Evolutionary conservation across 352 stramenopile genomes (phyloP).

Genomic region (Globisporangium acanthophoron): DNA sequence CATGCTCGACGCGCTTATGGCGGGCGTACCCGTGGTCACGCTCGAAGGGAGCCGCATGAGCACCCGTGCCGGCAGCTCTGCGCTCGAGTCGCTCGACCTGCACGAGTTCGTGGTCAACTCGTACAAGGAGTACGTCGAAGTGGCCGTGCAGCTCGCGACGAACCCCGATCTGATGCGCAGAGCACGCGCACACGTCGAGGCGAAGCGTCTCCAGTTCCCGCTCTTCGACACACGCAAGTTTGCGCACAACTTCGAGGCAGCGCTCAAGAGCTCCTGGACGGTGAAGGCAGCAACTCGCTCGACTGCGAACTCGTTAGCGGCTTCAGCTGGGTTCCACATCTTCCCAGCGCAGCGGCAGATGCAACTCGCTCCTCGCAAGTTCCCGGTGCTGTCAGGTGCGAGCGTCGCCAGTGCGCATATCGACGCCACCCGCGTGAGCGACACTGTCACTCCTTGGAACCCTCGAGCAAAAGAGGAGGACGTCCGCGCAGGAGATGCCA

Average conservation of each 20-base stretch:
- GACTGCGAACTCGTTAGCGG: not conserved
- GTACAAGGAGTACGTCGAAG: slow-evolving; percentile 78
- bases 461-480: not conserved
- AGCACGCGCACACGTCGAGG: slow-evolving; percentile 36
- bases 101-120: slow-evolving; percentile 59
- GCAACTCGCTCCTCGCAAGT: slow-evolving; percentile 19
- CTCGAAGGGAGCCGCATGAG: slow-evolving; percentile 65
- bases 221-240: slow-evolving; percentile 71
- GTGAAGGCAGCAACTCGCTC: slow-evolving; percentile 16
- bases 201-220: slow-evolving; percentile 31
- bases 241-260: slow-evolving; percentile 35
- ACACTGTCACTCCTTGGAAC: too few species aligned
- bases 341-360: slow-evolving; percentile 21
- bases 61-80: slow-evolving; percentile 57
- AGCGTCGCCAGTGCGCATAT: not conserved
- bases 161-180: slow-evolving; percentile 22
- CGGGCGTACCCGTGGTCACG: slow-evolving; percentile 68
- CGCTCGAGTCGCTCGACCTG: slow-evolving; percentile 39
- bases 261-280: slow-evolving; percentile 45
- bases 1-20: slow-evolving; percentile 70
- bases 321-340: slow-evolving; percentile 22
- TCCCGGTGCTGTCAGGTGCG: slow-evolving; percentile 33
- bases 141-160: slow-evolving; percentile 51
- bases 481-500: not conserved
- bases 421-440: too few species aligned